These are phyloP conservation scores for Penicillium capsulatum DNA, from an alignment of 2,329 filamentous ascomycete genomes.

Conservation along the genomic window DNA sequence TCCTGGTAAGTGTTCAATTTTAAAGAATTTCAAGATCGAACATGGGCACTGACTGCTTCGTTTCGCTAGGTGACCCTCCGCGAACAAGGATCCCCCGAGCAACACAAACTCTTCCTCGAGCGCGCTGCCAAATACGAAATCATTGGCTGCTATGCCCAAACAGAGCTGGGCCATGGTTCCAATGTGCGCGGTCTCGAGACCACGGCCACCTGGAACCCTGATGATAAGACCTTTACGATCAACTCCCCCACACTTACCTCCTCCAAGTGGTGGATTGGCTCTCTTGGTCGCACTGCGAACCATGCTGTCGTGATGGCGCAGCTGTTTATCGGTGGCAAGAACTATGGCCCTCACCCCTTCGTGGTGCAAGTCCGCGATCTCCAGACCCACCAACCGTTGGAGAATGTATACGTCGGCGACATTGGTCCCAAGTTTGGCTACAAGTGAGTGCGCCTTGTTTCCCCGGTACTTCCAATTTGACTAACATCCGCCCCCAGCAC, in stretches of 20 bases:
- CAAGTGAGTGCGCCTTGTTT: constrained; percentile 51
- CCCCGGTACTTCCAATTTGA: neutral
- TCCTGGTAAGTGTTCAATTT: constrained; percentile 48
- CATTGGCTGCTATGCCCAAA: constrained; percentile 77
- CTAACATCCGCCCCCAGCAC: constrained; percentile 43
- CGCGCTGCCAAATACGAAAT: constrained; percentile 65
- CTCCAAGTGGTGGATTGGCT: constrained; percentile 83
- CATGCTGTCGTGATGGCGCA: constrained; percentile 77
- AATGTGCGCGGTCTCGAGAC: constrained; percentile 72
- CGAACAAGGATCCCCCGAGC: constrained; percentile 68
- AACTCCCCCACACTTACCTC: constrained; percentile 70
- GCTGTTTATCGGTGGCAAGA: constrained; percentile 63
- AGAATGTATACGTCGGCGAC: constrained; percentile 70
- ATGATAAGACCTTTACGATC: constrained; percentile 70
- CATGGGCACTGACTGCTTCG: neutral
- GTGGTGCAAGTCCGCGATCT: constrained; percentile 69
- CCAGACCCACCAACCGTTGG: constrained; percentile 64
- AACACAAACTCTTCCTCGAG: constrained; percentile 68
- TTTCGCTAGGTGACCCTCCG: constrained; percentile 58
- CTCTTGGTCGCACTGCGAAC: constrained; percentile 70
- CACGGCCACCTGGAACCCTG: constrained; percentile 67
- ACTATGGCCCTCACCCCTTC: constrained; percentile 71
- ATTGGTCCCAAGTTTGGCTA: constrained; percentile 78
- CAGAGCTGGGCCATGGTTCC: constrained; percentile 72
- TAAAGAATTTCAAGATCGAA: no score